Percentiles rank a stretch among this genome's conserved stretches.
These are phyloP conservation scores for Symbiodinium natans DNA, from an alignment of 73 alveolate species.

Conservation along the genomic window DNA sequence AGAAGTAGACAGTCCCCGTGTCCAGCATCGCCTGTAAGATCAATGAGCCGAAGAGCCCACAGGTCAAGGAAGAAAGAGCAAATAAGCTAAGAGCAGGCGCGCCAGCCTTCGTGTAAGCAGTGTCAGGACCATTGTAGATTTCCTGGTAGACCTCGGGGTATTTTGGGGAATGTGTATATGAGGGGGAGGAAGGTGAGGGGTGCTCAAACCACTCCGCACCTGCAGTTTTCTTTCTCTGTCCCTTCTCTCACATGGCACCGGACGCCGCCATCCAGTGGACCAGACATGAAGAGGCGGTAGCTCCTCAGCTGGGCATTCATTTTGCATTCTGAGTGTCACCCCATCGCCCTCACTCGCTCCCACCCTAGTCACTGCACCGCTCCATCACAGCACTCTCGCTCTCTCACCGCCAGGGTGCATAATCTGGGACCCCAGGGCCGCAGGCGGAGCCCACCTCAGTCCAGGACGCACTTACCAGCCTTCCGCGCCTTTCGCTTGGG, in stretches of 20 bases:
- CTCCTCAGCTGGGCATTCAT: constrained; percentile 38
- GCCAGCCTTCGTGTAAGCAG: constrained; percentile 62
- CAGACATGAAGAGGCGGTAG: constrained; percentile 90
- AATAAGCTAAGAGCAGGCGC: too few species aligned
- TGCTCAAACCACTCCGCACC: background rate
- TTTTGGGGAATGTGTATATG: background rate
- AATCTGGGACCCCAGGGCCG: constrained; percentile 62
- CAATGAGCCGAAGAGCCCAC: background rate
- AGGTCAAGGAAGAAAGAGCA: background rate
- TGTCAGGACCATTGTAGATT: constrained; percentile 86
- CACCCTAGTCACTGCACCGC: background rate
- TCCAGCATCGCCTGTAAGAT: constrained; percentile 57
- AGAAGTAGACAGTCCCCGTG: constrained; percentile 84
- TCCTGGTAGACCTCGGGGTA: constrained; percentile 56
- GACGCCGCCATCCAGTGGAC: constrained; percentile 85
- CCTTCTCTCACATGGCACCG: background rate
- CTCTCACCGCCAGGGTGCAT: constrained; percentile 12
- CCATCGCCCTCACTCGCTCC: background rate
- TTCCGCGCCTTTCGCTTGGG: too few species aligned
- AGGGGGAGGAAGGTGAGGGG: too few species aligned
- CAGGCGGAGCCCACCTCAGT: constrained; percentile 78
- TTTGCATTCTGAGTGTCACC: background rate
- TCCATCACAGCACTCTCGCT: too few species aligned
- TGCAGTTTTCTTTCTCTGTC: too few species aligned
- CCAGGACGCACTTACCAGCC: background rate